Percentiles rank a stretch among this genome's conserved stretches.
These are phyloP conservation scores for Polyplosphaeria fusca DNA, from an alignment of 495 filamentous ascomycete species.

Conservation along the genomic window DNA sequence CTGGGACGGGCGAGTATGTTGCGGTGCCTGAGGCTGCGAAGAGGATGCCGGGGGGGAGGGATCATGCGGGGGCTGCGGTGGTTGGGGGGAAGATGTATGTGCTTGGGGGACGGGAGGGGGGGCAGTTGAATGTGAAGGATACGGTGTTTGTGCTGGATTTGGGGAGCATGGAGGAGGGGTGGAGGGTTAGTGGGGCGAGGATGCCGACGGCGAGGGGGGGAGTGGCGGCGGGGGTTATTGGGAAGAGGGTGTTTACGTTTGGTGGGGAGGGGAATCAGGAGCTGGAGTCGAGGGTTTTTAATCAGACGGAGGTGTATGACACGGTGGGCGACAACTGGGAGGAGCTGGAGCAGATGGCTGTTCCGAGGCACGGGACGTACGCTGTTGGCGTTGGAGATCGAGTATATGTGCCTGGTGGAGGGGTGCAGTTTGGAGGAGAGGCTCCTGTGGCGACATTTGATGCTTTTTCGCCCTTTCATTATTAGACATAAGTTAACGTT, in stretches of 20 bases:
- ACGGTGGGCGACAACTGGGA: slow-evolving; percentile 37
- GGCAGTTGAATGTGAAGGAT: slow-evolving; percentile 21
- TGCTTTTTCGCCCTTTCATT: no score
- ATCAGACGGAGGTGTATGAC: slow-evolving; percentile 44
- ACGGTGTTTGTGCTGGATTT: slow-evolving; percentile 44
- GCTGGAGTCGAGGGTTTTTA: slow-evolving; percentile 31
- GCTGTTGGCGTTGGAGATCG: slow-evolving; percentile 37
- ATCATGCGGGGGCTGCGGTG: slow-evolving; percentile 41
- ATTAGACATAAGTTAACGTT: no score
- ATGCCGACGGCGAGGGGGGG: slow-evolving; percentile 34
- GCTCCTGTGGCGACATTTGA: no score
- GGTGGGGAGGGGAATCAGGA: slow-evolving; percentile 45
- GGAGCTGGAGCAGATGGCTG: slow-evolving; percentile 33
- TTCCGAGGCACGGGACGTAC: slow-evolving; percentile 43
- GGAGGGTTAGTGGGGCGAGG: slow-evolving; percentile 39
- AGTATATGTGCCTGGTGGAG: slow-evolving; percentile 36
- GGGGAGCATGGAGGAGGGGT: slow-evolving; percentile 12
- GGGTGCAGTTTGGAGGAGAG: no score
- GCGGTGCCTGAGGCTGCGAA: no score
- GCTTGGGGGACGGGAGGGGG: slow-evolving; percentile 36
- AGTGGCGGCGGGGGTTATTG: slow-evolving; percentile 37
- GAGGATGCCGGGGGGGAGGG: slow-evolving; percentile 42
- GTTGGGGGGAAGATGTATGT: slow-evolving; percentile 42
- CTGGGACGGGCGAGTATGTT: neutral
- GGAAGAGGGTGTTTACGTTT: slow-evolving; percentile 41